A percentile compares a stretch with the other conserved stretches of the same genome.
These are phyloP conservation scores for Scheffersomyces segobiensis DNA, from an alignment of 1,139 yeast genomes.

Conservation along the genomic window DNA sequence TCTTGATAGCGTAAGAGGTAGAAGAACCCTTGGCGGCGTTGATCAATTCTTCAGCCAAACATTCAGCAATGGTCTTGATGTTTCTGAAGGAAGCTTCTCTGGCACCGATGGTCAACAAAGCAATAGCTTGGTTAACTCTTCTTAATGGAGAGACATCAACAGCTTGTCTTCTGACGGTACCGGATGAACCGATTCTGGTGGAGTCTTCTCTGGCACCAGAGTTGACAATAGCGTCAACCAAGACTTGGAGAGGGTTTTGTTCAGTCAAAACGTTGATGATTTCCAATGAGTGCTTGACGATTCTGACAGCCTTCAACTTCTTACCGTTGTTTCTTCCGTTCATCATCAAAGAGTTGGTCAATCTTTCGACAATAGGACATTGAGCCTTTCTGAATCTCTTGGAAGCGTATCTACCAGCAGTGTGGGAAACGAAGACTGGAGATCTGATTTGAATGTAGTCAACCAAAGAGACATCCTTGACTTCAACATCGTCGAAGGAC, in stretches of 20 bases:
- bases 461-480: conserved; percentile 96
- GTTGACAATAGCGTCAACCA: conserved; percentile 99
- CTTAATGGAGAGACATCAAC: conserved; percentile 99
- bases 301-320: conserved; percentile 99
- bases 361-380: conserved; percentile 99
- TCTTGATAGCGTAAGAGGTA: conserved; percentile 99
- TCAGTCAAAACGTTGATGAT: conserved; percentile 97
- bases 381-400: conserved; percentile 99
- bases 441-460: conserved; percentile 98
- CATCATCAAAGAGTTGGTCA: conserved; percentile 99
- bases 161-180: conserved; percentile 99
- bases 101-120: conserved; percentile 98
- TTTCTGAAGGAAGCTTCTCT: conserved; percentile 99
- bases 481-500: conserved; percentile 97
- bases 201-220: conserved; percentile 99
- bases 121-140: conserved; percentile 99
- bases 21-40: conserved; percentile 99
- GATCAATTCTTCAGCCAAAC: conserved; percentile 99
- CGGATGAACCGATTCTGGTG: conserved; percentile 99
- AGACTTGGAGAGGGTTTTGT: conserved; percentile 99
- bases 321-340: conserved; percentile 99
- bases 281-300: conserved; percentile 98
- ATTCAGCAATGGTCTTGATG: conserved; percentile 99
- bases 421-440: conserved; percentile 98
- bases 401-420: conserved; percentile 99